Evolutionary conservation across 1,139 yeast genomes (phyloP), one percentile per base, ranked within the genome.

Genomic region (Eremothecium sinecaudum): DNA sequence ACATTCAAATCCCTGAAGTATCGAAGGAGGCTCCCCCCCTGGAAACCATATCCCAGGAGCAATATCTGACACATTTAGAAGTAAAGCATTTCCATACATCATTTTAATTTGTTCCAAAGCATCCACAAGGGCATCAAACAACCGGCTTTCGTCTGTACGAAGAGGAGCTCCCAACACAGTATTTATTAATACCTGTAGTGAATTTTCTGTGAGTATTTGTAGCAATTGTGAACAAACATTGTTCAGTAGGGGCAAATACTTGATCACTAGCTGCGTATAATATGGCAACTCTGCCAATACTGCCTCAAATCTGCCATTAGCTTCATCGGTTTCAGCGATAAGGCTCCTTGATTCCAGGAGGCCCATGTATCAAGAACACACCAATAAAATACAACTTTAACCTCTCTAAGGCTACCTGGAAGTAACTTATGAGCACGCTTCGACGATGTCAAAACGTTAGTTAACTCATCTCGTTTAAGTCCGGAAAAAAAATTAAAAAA

Each of bases 51-150:
- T 58, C 0, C 81, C 83, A 0, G 79, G 77, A 2, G 75, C 75
- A 14, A 73, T 53, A 36, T 58, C 59, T 16, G 47, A 46, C 7
- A 56, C 57, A 11, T 72, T 68, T 41, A 81, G 61, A 43, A 80
- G 75, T 0, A 87, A 83, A 40, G 77, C 78, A 28, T 75, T 80
- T 2, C 79, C 71, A 51, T 77, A 79, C 8, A 78, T 63, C 41
- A 70, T 62, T 44, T 76, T 74, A 2, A 82, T 73, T 42, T 80
- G 81, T 49, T 80, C 87, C 51, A 84, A 84, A 27, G 83, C 61
- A 26, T 79, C 77, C 13, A 82, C 72, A 45, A 86, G 63, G 41
- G 79, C 79, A 35, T 78, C 69, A 50, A 76, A 84, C 0, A 86
- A 75, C 26, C 80, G 80, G 2, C 86, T 86, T 12, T 81, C 76